A percentile compares a stretch with the other conserved stretches of the same genome.
Evolutionary conservation across 352 stramenopile genomes (phyloP).

Genomic region (Pythium brachiatum): DNA sequence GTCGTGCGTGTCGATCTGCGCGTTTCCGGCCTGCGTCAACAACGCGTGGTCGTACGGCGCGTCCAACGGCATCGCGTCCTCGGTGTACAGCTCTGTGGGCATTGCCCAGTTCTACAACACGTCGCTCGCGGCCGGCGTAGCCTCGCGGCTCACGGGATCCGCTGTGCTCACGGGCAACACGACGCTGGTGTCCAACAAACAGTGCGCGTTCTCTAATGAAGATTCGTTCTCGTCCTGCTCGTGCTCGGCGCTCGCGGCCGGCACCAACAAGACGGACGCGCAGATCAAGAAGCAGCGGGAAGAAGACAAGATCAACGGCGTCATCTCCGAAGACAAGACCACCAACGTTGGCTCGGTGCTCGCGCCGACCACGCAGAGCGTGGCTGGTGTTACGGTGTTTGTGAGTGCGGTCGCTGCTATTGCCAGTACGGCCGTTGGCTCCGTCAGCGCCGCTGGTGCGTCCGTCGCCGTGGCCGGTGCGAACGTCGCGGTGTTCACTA

Average conservation of each 20-base stretch:
- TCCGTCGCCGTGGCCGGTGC: constrained; percentile 51
- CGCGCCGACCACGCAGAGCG: constrained; percentile 60
- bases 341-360: constrained; percentile 54
- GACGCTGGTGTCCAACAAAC: constrained; percentile 51
- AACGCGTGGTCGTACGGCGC: constrained; percentile 57
- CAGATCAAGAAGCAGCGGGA: constrained; percentile 63
- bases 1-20: constrained; percentile 77
- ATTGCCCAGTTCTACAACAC: constrained; percentile 58
- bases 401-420: constrained; percentile 71
- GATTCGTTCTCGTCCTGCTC: constrained; percentile 62
- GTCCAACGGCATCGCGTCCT: constrained; percentile 61
- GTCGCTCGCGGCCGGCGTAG: constrained; percentile 37
- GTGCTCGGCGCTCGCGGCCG: constrained; percentile 59
- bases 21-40: constrained; percentile 66
- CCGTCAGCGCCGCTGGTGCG: constrained; percentile 40
- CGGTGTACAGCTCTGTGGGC: constrained; percentile 51
- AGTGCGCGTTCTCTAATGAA: constrained; percentile 65
- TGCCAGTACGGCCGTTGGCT: constrained; percentile 50
- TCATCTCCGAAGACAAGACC: constrained; percentile 70
- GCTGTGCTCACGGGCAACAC: constrained; percentile 52
- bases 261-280: constrained; percentile 41
- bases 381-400: constrained; percentile 67
- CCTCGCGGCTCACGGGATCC: constrained; percentile 32
- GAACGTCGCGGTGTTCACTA: constrained; percentile 65
- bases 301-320: constrained; percentile 36